Percentiles rank a stretch among this genome's conserved stretches.
Conservation (phyloP, 768 basidiomycete genomes). For the Xanthoconium stramineum region DNA sequence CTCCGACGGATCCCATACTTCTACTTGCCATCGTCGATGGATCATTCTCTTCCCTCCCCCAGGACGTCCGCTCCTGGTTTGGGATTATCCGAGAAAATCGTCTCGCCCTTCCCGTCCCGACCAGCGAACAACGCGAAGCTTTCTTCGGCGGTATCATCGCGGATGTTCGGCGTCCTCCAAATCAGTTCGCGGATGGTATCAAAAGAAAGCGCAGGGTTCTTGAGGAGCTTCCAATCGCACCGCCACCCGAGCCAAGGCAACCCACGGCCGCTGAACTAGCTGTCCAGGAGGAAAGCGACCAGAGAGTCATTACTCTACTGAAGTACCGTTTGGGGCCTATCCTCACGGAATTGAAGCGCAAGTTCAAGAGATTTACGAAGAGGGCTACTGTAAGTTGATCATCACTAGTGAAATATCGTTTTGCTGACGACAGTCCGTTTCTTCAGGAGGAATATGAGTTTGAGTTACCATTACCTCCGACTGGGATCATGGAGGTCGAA, state of each 20-base stretch:
- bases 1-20: slow-evolving; percentile 91
- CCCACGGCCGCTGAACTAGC: slow-evolving; percentile 82
- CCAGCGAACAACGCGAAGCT: slow-evolving; percentile 49
- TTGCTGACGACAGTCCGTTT: slow-evolving; percentile 10
- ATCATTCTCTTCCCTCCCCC: slow-evolving; percentile 60
- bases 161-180: slow-evolving; percentile 73
- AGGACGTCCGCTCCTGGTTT: slow-evolving; percentile 90
- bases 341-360: slow-evolving; percentile 83
- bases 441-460: slow-evolving; percentile 74
- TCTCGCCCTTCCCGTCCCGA: slow-evolving; percentile 57
- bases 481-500: slow-evolving; percentile 27
- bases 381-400: slow-evolving; percentile 58
- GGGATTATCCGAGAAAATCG: slow-evolving; percentile 74
- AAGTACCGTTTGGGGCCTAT: slow-evolving; percentile 91
- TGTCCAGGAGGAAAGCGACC: slow-evolving; percentile 78
- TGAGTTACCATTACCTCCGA: slow-evolving; percentile 33
- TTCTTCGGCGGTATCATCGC: slow-evolving; percentile 78
- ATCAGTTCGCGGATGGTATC: slow-evolving; percentile 85
- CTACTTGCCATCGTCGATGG: slow-evolving; percentile 89
- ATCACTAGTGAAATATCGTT: neutral
- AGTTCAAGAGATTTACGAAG: slow-evolving; percentile 89
- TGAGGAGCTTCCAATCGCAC: slow-evolving; percentile 84
- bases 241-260: slow-evolving; percentile 81
- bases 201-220: slow-evolving; percentile 79
- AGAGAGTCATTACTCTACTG: slow-evolving; percentile 71